These are phyloP conservation scores for Lippia alba DNA, from an alignment of 305 asterid species.

Conservation along the genomic window DNA sequence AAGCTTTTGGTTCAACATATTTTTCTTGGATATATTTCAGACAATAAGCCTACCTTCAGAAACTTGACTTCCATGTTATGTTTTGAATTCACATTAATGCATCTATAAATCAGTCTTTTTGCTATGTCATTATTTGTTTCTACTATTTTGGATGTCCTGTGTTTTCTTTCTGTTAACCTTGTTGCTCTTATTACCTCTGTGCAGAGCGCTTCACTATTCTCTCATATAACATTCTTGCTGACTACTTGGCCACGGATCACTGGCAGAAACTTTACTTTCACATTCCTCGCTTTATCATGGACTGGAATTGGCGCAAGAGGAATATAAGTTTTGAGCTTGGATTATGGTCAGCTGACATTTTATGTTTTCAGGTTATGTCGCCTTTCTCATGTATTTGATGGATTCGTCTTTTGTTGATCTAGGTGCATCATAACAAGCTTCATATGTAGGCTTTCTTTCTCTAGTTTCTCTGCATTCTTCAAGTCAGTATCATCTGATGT, in stretches of 20 bases:
- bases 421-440: slow-evolving; percentile 17
- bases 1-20: background rate
- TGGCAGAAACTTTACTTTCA: slow-evolving; percentile 78
- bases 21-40: slow-evolving; percentile 14
- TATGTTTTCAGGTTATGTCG: slow-evolving; percentile 82
- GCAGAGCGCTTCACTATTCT: slow-evolving; percentile 87
- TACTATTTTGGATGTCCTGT: slow-evolving; percentile 1
- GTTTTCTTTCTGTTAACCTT: slow-evolving; percentile 21
- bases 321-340: slow-evolving; percentile 88
- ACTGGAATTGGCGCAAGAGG: slow-evolving; percentile 92
- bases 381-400: background rate
- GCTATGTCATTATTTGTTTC: slow-evolving; percentile 14
- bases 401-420: background rate
- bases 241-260: slow-evolving; percentile 79
- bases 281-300: slow-evolving; percentile 77
- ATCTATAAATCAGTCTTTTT: slow-evolving; percentile 11
- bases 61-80: slow-evolving; percentile 6
- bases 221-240: slow-evolving; percentile 94
- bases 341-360: slow-evolving; percentile 95
- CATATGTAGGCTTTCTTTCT: slow-evolving; percentile 6
- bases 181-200: slow-evolving; percentile 32
- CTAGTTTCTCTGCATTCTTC: slow-evolving; percentile 1
- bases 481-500: slow-evolving; percentile 14
- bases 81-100: slow-evolving; percentile 21
- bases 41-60: slow-evolving; percentile 1